Percentiles rank a stretch among this genome's conserved stretches.
These are phyloP conservation scores for Dothistroma septosporum DNA, from an alignment of 2,329 filamentous ascomycete species.

Conservation along the genomic window DNA sequence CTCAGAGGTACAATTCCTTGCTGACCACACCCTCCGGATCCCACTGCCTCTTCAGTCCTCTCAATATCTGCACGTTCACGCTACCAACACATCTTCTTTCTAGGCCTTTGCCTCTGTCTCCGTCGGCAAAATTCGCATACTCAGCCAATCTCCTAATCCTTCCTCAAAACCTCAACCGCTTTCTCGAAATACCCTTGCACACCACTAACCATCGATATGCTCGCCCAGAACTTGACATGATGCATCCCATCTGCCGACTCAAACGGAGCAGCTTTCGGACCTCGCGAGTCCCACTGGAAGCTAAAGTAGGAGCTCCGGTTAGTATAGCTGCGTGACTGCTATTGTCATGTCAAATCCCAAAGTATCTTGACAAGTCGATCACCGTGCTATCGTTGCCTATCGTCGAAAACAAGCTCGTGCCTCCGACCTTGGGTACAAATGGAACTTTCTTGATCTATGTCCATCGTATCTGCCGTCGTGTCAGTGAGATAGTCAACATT, in stretches of 20 bases:
- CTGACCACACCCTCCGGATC: background rate
- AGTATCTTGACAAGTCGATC: constrained; percentile 25
- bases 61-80: background rate
- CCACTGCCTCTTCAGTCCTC: background rate
- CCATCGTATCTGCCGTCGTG: background rate
- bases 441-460: constrained; percentile 12
- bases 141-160: background rate
- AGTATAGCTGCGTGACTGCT: constrained; percentile 2
- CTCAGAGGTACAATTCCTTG: background rate
- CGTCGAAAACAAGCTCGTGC: constrained; percentile 29
- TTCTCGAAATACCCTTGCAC: background rate
- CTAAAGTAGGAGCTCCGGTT: constrained; percentile 2
- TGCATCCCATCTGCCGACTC: background rate
- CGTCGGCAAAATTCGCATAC: constrained; percentile 1
- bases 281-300: constrained; percentile 13
- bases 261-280: background rate
- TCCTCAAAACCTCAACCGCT: background rate
- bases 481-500: too few relatives aligned
- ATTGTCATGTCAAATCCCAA: constrained; percentile 18
- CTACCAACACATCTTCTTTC: background rate
- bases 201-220: background rate
- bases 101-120: background rate
- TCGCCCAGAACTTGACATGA: background rate
- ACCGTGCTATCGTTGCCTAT: constrained; percentile 26
- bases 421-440: constrained; percentile 27